Evolutionary conservation across 192 early-diverging fungal genomes (phyloP), one percentile per base, ranked within the genome.

Genomic region (Funneliformis geosporum): DNA sequence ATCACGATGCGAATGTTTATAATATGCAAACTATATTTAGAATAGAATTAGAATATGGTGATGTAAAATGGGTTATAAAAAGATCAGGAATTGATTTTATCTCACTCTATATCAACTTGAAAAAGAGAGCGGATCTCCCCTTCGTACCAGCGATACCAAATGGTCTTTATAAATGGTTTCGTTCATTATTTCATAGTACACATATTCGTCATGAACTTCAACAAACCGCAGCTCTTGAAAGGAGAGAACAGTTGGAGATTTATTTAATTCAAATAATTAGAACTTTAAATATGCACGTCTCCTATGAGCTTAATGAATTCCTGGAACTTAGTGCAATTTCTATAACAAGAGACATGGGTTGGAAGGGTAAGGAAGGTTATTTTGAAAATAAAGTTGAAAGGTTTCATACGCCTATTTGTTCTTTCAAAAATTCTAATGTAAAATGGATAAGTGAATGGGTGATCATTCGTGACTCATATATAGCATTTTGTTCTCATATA

Each of bases 311-410:
- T 10, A 92, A 92, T 81, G 92, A 91, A 68, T 95, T 95, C 78
- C 74, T 95, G 62, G 94, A 94, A 81, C 83, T 95, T 60, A 90
- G 90, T 78, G 88, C 91, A 16, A 87, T 92, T 50, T 91, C 90
- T 23, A 88, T 95, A 62, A 89, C 90, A 46, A 92, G 89, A 76
- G 92, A 93, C 65, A 92, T 93, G 84, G 91, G 93, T 0, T 95
- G 94, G 94, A 95, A 95, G 78, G 94, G 94, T 60, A 95, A 95
- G 71, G 94, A 95, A 78, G 92, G 90, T 14, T 91, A 91, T 70
- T 79, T 94, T 71, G 91, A 92, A 61, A 88, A 89, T 28, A 90
- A 89, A 38, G 84, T 90, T 33, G 89, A 90, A 61, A 87, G 88
- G 76, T 86, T 84, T 10, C 82, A 75, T 6, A 86, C 83, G 8